A percentile compares a stretch with the other conserved stretches of the same genome.
Evolutionary conservation across 2,329 filamentous ascomycete species (phyloP).

Genomic region (Immersiporthe knoxdaviesiana): DNA sequence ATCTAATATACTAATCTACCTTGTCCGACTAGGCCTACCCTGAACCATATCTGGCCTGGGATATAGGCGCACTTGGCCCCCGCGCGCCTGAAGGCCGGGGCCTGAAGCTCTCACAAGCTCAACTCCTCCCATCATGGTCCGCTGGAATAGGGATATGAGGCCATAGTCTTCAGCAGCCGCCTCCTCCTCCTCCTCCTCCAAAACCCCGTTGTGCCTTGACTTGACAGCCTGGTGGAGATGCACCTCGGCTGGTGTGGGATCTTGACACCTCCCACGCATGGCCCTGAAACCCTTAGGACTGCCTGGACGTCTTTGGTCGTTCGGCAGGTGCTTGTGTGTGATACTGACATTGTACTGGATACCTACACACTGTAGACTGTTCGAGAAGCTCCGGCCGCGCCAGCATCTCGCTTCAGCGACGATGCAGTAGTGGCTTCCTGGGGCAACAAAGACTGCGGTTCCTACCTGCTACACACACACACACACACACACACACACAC

Average conservation of each 20-base stretch:
- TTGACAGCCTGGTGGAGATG: not conserved
- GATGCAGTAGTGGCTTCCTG: conserved; percentile 9
- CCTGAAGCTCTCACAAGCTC: not conserved
- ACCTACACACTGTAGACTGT: not conserved
- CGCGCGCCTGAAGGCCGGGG: not conserved
- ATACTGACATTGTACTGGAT: not conserved
- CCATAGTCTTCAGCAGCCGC: not conserved
- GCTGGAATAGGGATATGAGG: not conserved
- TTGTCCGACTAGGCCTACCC: not conserved
- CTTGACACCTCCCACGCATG: not conserved
- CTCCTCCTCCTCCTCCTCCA: too few species aligned
- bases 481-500: not conserved
- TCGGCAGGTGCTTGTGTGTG: not conserved
- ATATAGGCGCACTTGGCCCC: not conserved
- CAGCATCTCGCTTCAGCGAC: not conserved
- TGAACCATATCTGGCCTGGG: not conserved
- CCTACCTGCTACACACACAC: not conserved
- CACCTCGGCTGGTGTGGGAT: not conserved
- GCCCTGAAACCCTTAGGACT: not conserved
- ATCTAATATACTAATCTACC: too few species aligned
- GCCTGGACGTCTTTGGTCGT: not conserved
- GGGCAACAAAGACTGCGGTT: conserved; percentile 6
- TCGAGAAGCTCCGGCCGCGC: not conserved
- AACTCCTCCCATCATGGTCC: too few species aligned
- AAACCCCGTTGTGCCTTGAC: too few species aligned